A percentile compares a stretch with the other conserved stretches of the same genome.
Evolutionary conservation across 768 basidiomycete genomes (phyloP).

Genomic region (Trichaptum fuscoviolaceum): DNA sequence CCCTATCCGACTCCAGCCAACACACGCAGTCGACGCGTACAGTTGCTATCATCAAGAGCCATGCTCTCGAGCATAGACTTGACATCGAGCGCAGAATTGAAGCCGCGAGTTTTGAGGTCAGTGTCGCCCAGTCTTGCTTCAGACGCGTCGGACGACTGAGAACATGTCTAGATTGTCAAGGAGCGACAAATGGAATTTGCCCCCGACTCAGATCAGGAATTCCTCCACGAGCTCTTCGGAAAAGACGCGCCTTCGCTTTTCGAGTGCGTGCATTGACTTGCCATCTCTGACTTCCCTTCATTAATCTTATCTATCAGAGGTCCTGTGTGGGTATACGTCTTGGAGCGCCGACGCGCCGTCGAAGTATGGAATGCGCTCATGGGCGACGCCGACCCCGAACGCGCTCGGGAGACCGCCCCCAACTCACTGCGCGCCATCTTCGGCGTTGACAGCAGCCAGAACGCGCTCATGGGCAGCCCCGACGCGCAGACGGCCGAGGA

Average conservation of each 20-base stretch:
- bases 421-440: conserved; percentile 69
- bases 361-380: conserved; percentile 77
- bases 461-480: conserved; percentile 70
- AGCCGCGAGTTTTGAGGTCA: conserved; percentile 78
- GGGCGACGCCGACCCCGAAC: conserved; percentile 57
- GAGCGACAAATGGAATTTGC: conserved; percentile 89
- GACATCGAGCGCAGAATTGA: conserved; percentile 77
- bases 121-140: conserved; percentile 15
- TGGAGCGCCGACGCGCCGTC: conserved; percentile 76
- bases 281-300: too few relatives aligned
- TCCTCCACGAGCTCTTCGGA: conserved; percentile 74
- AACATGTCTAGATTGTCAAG: conserved; percentile 60
- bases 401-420: conserved; percentile 49
- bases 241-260: conserved; percentile 67
- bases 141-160: conserved; percentile 4
- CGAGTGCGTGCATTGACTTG: conserved; percentile 50
- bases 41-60: conserved; percentile 79
- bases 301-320: conserved; percentile 40
- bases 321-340: conserved; percentile 88
- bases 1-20: neutral
- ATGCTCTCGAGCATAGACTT: conserved; percentile 67
- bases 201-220: conserved; percentile 74
- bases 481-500: conserved; percentile 67
- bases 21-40: conserved; percentile 45
- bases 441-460: conserved; percentile 48